Evolutionary conservation across 2,329 filamentous ascomycete genomes (phyloP).

Genomic region (Paramyrothecium roridum): DNA sequence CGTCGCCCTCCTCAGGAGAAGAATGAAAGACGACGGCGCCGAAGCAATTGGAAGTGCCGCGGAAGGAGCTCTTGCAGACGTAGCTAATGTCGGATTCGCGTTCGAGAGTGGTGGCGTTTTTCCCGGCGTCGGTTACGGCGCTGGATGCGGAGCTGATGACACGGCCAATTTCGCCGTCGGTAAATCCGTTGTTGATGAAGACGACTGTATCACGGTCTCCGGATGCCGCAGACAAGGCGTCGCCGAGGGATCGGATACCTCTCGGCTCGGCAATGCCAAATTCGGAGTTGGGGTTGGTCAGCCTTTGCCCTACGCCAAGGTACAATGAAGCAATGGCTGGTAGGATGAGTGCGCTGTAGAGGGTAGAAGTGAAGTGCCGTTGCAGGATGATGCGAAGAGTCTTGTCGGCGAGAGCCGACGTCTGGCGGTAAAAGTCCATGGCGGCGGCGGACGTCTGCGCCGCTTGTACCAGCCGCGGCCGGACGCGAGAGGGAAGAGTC

Average conservation of each 20-base stretch:
- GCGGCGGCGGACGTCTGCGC: slow-evolving; percentile 2
- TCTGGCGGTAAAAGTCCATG: slow-evolving; percentile 51
- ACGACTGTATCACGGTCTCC: slow-evolving; percentile 61
- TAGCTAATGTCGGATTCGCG: slow-evolving; percentile 23
- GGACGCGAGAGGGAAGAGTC: background rate
- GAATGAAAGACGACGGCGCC: slow-evolving; percentile 70
- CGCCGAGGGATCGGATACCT: slow-evolving; percentile 59
- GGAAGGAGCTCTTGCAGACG: slow-evolving; percentile 55
- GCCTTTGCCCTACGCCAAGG: slow-evolving; percentile 67
- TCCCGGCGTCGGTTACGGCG: slow-evolving; percentile 17
- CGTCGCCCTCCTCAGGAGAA: slow-evolving; percentile 58
- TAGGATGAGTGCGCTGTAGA: slow-evolving; percentile 53
- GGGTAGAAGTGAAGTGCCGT: slow-evolving; percentile 47
- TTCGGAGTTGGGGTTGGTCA: slow-evolving; percentile 70
- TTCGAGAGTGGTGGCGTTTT: slow-evolving; percentile 16
- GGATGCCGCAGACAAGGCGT: slow-evolving; percentile 56
- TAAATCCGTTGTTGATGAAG: slow-evolving; percentile 71
- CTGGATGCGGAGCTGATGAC: slow-evolving; percentile 53
- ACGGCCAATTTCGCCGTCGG: slow-evolving; percentile 64
- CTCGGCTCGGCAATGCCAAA: slow-evolving; percentile 66
- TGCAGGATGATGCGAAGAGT: slow-evolving; percentile 54
- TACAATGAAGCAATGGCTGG: slow-evolving; percentile 55
- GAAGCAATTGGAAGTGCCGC: slow-evolving; percentile 68
- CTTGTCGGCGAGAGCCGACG: slow-evolving; percentile 53
- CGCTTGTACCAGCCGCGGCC: background rate